These are phyloP conservation scores for Sordariomycetes sp. DNA, from an alignment of 2,329 filamentous ascomycete genomes.

Conservation along the genomic window DNA sequence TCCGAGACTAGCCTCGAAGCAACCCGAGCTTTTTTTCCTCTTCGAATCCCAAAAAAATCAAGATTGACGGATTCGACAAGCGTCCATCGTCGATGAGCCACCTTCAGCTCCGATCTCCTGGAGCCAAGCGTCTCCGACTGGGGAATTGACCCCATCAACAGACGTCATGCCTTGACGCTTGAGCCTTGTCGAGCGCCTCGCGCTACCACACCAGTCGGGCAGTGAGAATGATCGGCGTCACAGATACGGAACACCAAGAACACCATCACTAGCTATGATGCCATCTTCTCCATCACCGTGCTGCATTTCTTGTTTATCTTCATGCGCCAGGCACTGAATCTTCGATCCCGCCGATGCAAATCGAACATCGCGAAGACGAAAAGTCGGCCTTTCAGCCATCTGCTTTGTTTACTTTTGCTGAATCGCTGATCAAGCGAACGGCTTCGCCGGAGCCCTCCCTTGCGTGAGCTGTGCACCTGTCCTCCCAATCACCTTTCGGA, in stretches of 20 bases:
- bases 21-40: no score
- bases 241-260: neutral
- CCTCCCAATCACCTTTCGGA: conserved; percentile 1
- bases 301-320: neutral
- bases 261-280: conserved; percentile 1
- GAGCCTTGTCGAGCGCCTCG: neutral
- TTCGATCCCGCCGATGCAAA: neutral
- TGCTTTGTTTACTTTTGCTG: no score
- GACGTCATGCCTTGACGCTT: conserved; percentile 2
- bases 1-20: neutral
- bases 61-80: conserved; percentile 3
- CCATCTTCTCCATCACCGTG: conserved; percentile 1
- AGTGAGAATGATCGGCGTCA: neutral
- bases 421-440: no score
- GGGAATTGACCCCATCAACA: neutral
- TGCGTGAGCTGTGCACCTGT: neutral
- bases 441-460: neutral
- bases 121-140: no score
- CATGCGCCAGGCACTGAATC: neutral
- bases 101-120: conserved; percentile 1
- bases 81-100: conserved; percentile 1
- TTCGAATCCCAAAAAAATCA: conserved; percentile 1
- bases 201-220: neutral
- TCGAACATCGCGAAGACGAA: no score
- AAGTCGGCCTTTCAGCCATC: no score